Evolutionary conservation across 2,329 filamentous ascomycete species (phyloP), one percentile per base, ranked within the genome.

Genomic region (Davidsoniella neocaledoniae): DNA sequence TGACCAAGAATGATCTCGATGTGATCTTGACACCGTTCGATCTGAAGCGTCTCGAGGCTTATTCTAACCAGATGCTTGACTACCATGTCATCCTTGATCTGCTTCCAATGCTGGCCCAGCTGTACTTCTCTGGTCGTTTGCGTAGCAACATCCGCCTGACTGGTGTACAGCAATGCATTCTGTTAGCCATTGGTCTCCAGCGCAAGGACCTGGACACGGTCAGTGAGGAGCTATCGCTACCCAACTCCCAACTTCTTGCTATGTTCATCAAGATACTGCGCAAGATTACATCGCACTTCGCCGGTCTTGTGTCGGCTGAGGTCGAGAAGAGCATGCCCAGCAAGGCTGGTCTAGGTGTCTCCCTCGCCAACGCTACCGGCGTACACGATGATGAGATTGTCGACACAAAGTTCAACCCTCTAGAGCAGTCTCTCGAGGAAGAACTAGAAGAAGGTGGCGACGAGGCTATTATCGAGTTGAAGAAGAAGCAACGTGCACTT

Each of bases 191-290:
- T 44, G 91, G 93, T 17, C 68, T 96, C 53, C 93, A 98, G 65
- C 79, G 84, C 56, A 96, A 96, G 68, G 81, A 83, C 38, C 70
- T 98, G 25, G 85, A 91, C 12, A 74, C 76, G 10, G 68, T 95
- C 7, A 82, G 88, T 54, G 78, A 81, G 55, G 91, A 98, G 60
- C 66, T 94, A 2, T 74, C 73, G 6, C 67, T 95, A 5, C 77
- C 77, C 1, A 74, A 77, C 2, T 81, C 79, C 42, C 91, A 96
- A 66, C 69, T 95, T 3, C 71, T 98, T 54, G 88, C 90, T 54
- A 94, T 96, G 83, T 96, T 98, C 64, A 86, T 94, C 63, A 98
- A 98, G 71, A 83, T 94, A 54, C 74, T 95, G 53, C 79, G 87
- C 56, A 96, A 96, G 68, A 74, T 94, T 38, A 83, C 83, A 2